These are phyloP conservation scores for Verticillium nubilum DNA, from an alignment of 2,329 filamentous ascomycete species.

Conservation along the genomic window DNA sequence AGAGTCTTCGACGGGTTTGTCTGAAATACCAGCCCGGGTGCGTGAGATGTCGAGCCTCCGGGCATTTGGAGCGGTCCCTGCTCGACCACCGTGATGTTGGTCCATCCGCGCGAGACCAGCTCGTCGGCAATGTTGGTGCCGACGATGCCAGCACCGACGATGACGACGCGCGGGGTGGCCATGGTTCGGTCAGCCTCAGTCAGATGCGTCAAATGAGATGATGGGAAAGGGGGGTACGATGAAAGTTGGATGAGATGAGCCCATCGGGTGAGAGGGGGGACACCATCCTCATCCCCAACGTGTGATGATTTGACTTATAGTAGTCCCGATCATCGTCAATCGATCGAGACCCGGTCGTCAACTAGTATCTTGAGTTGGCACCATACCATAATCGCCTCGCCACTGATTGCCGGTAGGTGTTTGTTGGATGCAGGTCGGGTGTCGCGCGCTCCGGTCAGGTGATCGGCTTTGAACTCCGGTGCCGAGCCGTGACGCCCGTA, in stretches of 20 bases:
- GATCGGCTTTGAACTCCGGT: not conserved
- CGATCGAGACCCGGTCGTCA: not conserved
- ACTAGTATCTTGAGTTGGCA: not conserved
- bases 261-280: not conserved
- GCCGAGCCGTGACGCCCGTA: not conserved
- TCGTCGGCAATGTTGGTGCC: constrained; percentile 60
- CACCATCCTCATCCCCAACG: not conserved
- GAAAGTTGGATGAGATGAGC: not conserved
- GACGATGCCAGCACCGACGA: constrained; percentile 60
- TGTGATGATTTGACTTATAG: not conserved
- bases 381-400: not conserved
- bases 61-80: constrained; percentile 58
- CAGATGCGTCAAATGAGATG: not conserved
- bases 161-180: constrained; percentile 42
- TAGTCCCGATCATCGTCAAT: not conserved
- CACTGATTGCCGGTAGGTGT: not conserved
- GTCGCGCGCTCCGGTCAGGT: not conserved
- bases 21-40: constrained; percentile 60
- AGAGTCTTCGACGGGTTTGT: constrained; percentile 53
- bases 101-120: constrained; percentile 57
- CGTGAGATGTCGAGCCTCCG: constrained; percentile 61
- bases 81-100: constrained; percentile 58
- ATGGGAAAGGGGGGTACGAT: not conserved
- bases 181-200: constrained; percentile 16
- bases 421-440: not conserved